Percentiles rank a stretch among this genome's conserved stretches.
phyloP scores from a whole-genome alignment of 2,329 filamentous ascomycete genomes.

The Ophiocordyceps australis region DNA sequence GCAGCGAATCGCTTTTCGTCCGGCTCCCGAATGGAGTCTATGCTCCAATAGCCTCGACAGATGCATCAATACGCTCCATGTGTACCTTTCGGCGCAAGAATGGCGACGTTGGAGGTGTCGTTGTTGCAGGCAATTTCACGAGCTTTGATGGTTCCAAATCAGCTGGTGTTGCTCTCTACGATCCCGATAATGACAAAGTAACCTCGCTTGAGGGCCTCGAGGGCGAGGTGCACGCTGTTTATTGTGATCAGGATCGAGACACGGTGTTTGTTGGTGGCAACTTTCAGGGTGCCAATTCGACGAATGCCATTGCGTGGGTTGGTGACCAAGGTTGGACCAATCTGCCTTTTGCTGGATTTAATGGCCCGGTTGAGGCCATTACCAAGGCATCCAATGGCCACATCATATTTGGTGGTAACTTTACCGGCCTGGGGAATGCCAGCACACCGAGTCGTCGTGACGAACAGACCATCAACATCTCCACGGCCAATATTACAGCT shows the following conservation, averaged over 20 bases:
- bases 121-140: constrained; percentile 92
- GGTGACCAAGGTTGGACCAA: constrained; percentile 52
- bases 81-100: constrained; percentile 56
- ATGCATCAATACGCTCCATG: constrained; percentile 78
- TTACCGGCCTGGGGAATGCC: constrained; percentile 73
- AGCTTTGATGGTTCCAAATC: constrained; percentile 63
- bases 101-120: constrained; percentile 51
- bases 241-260: constrained; percentile 60
- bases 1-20: constrained; percentile 63
- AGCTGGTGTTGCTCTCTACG: constrained; percentile 63
- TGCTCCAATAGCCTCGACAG: constrained; percentile 52
- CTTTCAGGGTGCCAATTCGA: constrained; percentile 64
- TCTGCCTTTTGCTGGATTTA: constrained; percentile 84
- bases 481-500: constrained; percentile 55
- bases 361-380: constrained; percentile 79
- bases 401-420: constrained; percentile 81
- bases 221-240: constrained; percentile 64
- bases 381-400: constrained; percentile 62
- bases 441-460: constrained; percentile 48
- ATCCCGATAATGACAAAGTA: constrained; percentile 52
- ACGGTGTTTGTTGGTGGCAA: constrained; percentile 85
- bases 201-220: constrained; percentile 63
- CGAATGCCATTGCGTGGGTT: constrained; percentile 77
- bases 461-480: constrained; percentile 69
- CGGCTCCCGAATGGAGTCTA: constrained; percentile 77